Evolutionary conservation across 345 rosid species (phyloP).

Genomic region (Eucalyptus caleyi): DNA sequence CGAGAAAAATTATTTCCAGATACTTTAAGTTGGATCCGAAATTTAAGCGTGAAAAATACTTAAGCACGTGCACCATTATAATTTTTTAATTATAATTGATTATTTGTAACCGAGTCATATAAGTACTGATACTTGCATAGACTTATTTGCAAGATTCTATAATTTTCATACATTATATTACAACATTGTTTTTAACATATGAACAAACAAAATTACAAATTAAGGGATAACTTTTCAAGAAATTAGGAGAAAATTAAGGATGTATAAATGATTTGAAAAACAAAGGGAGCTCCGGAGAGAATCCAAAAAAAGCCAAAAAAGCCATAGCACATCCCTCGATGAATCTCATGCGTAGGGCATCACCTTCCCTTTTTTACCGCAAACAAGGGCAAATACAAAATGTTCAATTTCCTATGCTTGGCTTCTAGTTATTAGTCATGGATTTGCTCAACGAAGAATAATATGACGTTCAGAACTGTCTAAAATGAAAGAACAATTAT

Average conservation of each 20-base stretch:
- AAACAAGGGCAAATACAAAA: not conserved
- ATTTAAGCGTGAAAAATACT: too few species aligned
- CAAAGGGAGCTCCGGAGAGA: not conserved
- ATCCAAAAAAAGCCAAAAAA: not conserved
- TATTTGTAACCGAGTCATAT: too few species aligned
- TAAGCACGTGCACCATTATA: accelerated
- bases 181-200: not conserved
- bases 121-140: accelerated
- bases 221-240: too few species aligned
- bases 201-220: too few species aligned
- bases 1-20: too few species aligned
- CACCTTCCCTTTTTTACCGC: not conserved
- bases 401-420: not conserved
- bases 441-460: not conserved
- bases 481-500: not conserved
- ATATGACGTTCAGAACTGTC: not conserved
- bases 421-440: not conserved
- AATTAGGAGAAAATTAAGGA: not conserved
- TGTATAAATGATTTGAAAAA: too few species aligned
- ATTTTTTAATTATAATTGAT: too few species aligned
- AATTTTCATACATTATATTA: too few species aligned
- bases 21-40: too few species aligned
- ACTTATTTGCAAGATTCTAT: too few species aligned
- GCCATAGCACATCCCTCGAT: not conserved
- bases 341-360: not conserved